phyloP scores from a whole-genome alignment of 2,329 filamentous ascomycete species.

The Epichloe hybrida region DNA sequence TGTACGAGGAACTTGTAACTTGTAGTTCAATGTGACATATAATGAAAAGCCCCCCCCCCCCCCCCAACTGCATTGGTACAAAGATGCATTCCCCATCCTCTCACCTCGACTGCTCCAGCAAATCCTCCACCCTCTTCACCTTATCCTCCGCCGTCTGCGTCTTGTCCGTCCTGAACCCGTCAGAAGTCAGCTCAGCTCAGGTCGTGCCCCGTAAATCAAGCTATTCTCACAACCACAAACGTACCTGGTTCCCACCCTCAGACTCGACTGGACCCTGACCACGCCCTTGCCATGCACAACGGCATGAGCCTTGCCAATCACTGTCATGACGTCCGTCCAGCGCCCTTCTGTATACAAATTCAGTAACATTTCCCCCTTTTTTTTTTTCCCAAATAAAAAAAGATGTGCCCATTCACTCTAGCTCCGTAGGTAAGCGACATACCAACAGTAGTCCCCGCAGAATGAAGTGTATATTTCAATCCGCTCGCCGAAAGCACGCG shows the following conservation, averaged over 20 bases:
- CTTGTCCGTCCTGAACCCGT: constrained; percentile 61
- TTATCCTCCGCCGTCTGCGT: constrained; percentile 70
- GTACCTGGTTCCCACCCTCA: constrained; percentile 68
- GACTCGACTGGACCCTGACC: constrained; percentile 74
- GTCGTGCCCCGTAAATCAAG: background rate
- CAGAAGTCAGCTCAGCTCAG: too few species aligned
- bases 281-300: constrained; percentile 66
- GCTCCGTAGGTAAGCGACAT: constrained; percentile 6
- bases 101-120: constrained; percentile 23
- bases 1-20: background rate
- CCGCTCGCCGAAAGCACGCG: constrained; percentile 69
- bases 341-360: constrained; percentile 52
- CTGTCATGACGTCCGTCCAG: constrained; percentile 76
- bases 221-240: constrained; percentile 11
- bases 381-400: background rate
- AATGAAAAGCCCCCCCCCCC: background rate
- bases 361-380: too few species aligned
- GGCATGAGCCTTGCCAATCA: constrained; percentile 76
- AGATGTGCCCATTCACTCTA: too few species aligned
- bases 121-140: constrained; percentile 45
- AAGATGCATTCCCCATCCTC: background rate
- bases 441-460: constrained; percentile 87
- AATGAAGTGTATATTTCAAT: constrained; percentile 79
- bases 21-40: background rate
- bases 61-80: background rate